A percentile compares a stretch with the other conserved stretches of the same genome.
phyloP scores from a whole-genome alignment of 345 rosid genomes.

The Isatis tinctoria region DNA sequence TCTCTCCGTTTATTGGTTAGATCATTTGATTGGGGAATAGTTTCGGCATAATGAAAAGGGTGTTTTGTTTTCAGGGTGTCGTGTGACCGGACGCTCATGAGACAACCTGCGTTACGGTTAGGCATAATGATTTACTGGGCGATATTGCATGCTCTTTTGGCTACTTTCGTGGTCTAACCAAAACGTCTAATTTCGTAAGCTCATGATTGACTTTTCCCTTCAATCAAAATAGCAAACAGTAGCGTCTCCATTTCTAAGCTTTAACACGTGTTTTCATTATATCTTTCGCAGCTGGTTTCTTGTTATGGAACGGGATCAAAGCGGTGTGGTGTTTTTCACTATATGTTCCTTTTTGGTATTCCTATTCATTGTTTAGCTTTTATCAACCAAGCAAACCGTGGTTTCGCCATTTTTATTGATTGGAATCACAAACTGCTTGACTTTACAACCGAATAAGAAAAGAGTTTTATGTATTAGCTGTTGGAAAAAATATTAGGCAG shows the following conservation, averaged over 20 bases:
- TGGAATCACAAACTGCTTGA: slow-evolving; percentile 28
- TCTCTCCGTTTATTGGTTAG: background rate
- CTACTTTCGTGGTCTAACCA: slow-evolving; percentile 60
- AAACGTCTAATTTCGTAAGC: slow-evolving; percentile 18
- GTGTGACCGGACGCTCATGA: slow-evolving; percentile 92
- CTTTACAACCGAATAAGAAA: background rate
- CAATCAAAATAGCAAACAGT: background rate
- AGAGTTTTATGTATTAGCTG: slow-evolving; percentile 1
- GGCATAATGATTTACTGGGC: slow-evolving; percentile 89
- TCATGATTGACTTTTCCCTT: background rate
- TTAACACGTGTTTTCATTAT: background rate
- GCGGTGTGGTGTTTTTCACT: slow-evolving; percentile 13
- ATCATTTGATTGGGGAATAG: background rate
- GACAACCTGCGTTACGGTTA: slow-evolving; percentile 83
- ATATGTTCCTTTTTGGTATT: background rate
- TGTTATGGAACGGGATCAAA: background rate
- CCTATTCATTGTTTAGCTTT: slow-evolving; percentile 21
- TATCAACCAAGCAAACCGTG: slow-evolving; percentile 28
- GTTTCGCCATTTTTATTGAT: slow-evolving; percentile 23
- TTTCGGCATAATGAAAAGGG: background rate
- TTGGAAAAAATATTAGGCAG: background rate
- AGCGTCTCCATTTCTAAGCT: background rate
- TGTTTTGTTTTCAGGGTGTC: slow-evolving; percentile 59
- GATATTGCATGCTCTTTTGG: slow-evolving; percentile 70
- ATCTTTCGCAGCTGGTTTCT: slow-evolving; percentile 10